Evolutionary conservation across 345 rosid genomes (phyloP), one percentile per base, ranked within the genome.

Genomic region (Gossypium anomalum): DNA sequence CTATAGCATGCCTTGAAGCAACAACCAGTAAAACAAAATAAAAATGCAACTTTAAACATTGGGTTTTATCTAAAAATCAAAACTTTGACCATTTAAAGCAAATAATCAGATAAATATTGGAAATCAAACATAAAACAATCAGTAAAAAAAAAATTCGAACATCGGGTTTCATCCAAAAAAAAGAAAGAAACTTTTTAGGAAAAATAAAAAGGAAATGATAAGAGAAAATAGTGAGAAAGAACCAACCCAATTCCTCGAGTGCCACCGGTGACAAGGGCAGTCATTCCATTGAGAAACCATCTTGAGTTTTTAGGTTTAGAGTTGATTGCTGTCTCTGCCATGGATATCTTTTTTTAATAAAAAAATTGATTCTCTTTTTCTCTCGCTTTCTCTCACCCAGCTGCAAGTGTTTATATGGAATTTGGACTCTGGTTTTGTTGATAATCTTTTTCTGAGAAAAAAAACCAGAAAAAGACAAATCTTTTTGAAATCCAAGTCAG

Each of bases 281-380:
- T 88, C 83, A 71, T 76, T 62, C 88, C 92, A 23, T 71, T 72
- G 56, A 92, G 93, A 61, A 84, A 89, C 97, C 98, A 94, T 83
- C 93, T 87, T 14, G 81, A 69, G 25, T 1, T 45, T 65, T 16
- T 65, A 27, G 59, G 20, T 43, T 45, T 67, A 57, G 75, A 60
- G 52, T 80, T 22, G 75, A 48, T 20, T 55, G 80, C 25, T 67
- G 74, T 34, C 58, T 75, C 82, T 53, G 83, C 76, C 78, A 75
- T 80, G 70, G 41, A 9, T 38, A 1, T 63, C 8, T 62, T 23
- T 56, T 16, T 9, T 44, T 0, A 45, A 45, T 1, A 34, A 34
- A 34, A 34, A 34, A 34, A 34, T 34, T 1, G 41, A 34, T 34
- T 5, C 1, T 34, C 41, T 34, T 34, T 6, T 34, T 34, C 41